phyloP scores from a whole-genome alignment of 2,329 filamentous ascomycete genomes.

The Cadophora sp. region DNA sequence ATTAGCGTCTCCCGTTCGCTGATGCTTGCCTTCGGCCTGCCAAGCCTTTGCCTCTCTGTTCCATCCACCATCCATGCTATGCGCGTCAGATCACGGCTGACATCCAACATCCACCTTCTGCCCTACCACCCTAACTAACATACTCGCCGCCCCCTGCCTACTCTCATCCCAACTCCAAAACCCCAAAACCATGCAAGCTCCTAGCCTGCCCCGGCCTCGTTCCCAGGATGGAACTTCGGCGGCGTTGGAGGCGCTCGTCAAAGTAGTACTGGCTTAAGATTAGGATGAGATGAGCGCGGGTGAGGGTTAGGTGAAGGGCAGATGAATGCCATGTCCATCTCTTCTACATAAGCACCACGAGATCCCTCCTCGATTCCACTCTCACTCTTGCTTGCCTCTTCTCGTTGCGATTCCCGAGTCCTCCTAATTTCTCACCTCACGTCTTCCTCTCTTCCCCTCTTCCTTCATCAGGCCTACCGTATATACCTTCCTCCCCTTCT shows the following conservation, averaged over 20 bases:
- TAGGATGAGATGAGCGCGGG: conserved; percentile 13
- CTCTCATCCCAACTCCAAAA: conserved; percentile 15
- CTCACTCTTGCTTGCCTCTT: neutral
- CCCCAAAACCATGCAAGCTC: conserved; percentile 16
- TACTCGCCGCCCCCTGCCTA: neutral
- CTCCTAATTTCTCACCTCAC: conserved; percentile 17
- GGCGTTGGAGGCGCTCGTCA: conserved; percentile 13
- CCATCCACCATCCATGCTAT: conserved; percentile 4
- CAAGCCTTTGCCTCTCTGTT: conserved; percentile 8
- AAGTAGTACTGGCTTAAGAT: conserved; percentile 15
- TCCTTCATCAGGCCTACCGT: neutral
- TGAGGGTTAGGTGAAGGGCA: neutral
- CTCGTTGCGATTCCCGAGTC: conserved; percentile 4
- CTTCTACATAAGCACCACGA: conserved; percentile 14
- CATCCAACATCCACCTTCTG: neutral
- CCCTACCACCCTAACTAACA: neutral
- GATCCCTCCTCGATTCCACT: conserved; percentile 3
- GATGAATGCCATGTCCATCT: conserved; percentile 1
- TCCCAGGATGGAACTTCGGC: conserved; percentile 10
- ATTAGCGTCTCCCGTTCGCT: neutral
- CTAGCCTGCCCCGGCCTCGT: conserved; percentile 7
- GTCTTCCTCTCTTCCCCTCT: neutral
- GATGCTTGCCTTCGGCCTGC: neutral
- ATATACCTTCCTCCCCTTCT: conserved; percentile 12
- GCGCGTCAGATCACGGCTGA: conserved; percentile 27